Evolutionary conservation across 2,329 filamentous ascomycete genomes (phyloP), one percentile per base, ranked within the genome.

Genomic region (Periconia digitata): DNA sequence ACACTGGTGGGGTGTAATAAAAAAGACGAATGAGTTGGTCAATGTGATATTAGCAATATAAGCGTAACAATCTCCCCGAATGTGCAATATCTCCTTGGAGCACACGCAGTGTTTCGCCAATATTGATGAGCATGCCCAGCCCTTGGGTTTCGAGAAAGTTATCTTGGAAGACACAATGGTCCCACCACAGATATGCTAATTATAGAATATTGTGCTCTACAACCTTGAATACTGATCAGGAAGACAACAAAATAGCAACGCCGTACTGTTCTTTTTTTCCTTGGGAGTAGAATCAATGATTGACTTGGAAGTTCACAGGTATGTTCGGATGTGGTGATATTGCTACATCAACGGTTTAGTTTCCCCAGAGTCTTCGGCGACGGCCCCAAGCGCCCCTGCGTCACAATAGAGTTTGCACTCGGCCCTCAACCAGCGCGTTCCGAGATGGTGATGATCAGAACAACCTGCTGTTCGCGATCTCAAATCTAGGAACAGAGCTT

Each of bases 1-100:
- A 53, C 47, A 55, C 48, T 50, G 49, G 52, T 50, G 49, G 34
- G 49, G 52, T 50, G 49, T 29, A 23, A 15, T 15, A 39, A 23
- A 8, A 21, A 40, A 40, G 12, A 4, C n/a, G 21, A 22, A 32
- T 32, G 8, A 32, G n/a, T 32, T 10, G n/a, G 12, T 32, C 12
- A 32, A 32, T 32, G 27, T 15, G 3, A 32, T 32, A 32, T 32
- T 6, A 12, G 12, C 10, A 15, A 32, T 32, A 32, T 32, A 27
- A 10, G n/a, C 5, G 5, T 12, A 32, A 32, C 24, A 27, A 7
- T 27, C 18, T 37, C 18, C 35, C 35, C 3, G n/a, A n/a, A n/a
- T n/a, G n/a, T n/a, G n/a, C n/a, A n/a, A n/a, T n/a, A n/a, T n/a
- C n/a, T n/a, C n/a, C n/a, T n/a, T 17, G 10, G 12, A 32, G 24